Base-by-base conservation (phyloP, 2,329 filamentous ascomycete genomes). In the Cadophora gregata region DNA sequence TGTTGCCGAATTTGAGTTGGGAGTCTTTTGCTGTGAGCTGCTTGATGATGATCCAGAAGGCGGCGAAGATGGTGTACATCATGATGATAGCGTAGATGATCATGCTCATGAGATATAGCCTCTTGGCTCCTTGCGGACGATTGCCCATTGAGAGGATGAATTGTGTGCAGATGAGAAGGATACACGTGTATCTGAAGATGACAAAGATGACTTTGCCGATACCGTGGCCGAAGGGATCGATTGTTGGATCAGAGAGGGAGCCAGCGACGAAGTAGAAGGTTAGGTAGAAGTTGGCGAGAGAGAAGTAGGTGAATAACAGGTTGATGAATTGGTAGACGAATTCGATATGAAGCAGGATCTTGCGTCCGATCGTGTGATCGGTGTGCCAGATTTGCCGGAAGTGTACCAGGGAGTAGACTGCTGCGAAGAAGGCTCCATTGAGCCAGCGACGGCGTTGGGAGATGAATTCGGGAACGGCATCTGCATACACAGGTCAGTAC, bases 191-290 rank as follows among this genome's bases (percentile, higher is more conserved):
- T 62, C 93, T 88, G 48, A 99, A 82, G 67, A 97, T 84, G 69
- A 89, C 86, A 80, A 98, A 99, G 77, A 99, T 92, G 80, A 91
- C 88, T 71, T 88, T 87, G 59, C 92, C 95, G 70, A 97, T 90
- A 69, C 89, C 86, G 79, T 97, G 92, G 19, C 94, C 94, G 73
- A 99, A 99, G 0, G 96, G 96, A 78, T 99, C 96, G 71, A 96
- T 83, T 29, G 83, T 82, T 0, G 87, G 82, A 75, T 98, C 93
- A 0, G 91, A 86, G 19, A 99, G 85, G 48, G 94, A 96, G 51
- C 96, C 96, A 25, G 93, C 93, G 72, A 99, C 90, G 82, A 99
- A 99, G 85, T 94, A 99, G 81, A 99, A 99, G 66, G 94, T 97
- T 62, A 99, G 89, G 79, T 98, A 99, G 84, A 98, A 99, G 83